phyloP scores from a whole-genome alignment of 2,329 filamentous ascomycete genomes.

The Dactylellina haptotyla region DNA sequence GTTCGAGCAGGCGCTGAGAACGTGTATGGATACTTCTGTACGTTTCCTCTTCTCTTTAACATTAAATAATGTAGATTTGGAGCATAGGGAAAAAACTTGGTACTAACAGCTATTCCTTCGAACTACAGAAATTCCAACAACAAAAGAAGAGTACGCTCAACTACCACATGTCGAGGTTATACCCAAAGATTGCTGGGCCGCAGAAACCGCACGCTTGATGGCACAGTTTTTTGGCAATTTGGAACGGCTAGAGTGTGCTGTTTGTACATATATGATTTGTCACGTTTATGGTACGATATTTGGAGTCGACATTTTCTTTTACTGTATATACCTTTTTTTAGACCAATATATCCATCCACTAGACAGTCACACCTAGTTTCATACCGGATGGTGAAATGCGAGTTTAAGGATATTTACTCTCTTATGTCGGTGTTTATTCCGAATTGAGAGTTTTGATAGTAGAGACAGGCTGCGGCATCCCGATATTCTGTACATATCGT shows the following conservation, averaged over 20 bases:
- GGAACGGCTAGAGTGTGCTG: too few relatives aligned
- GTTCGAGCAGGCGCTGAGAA: conserved; percentile 70
- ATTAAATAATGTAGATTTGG: too few relatives aligned
- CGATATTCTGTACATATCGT: neutral
- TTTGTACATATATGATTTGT: too few relatives aligned
- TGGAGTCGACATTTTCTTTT: too few relatives aligned
- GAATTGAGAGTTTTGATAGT: neutral
- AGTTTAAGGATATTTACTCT: too few relatives aligned
- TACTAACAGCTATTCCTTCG: neutral
- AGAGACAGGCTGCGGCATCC: neutral
- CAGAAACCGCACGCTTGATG: conserved; percentile 65
- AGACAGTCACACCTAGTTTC: too few relatives aligned
- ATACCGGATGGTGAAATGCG: too few relatives aligned
- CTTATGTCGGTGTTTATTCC: too few relatives aligned
- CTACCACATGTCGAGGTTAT: conserved; percentile 84
- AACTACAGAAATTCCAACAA: conserved; percentile 2
- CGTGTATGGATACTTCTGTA: conserved; percentile 84
- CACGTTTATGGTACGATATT: too few relatives aligned
- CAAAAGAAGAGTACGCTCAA: conserved; percentile 81
- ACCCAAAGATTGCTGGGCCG: conserved; percentile 76
- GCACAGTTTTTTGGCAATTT: neutral
- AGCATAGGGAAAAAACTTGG: neutral
- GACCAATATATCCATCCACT: too few relatives aligned
- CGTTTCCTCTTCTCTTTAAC: conserved; percentile 59
- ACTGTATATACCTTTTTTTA: too few relatives aligned